Base-by-base conservation (phyloP, 2,329 filamentous ascomycete species). In the Fusarium subglutinans region DNA sequence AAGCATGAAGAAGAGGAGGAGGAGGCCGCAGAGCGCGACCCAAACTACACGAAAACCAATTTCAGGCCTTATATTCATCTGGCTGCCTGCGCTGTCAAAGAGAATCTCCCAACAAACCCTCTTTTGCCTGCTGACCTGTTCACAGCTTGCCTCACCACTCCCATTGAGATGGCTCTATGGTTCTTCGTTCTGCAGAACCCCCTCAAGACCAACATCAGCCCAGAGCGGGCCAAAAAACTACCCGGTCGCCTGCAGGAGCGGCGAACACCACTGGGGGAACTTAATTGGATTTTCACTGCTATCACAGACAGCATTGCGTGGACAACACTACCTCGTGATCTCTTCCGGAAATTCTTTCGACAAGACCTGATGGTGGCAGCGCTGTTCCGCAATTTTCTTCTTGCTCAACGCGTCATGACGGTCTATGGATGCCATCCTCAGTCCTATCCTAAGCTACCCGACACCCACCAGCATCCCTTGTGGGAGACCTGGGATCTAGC, bases 361-460 rank as follows among this genome's bases (percentile, higher is more conserved):
- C 96, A 99, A 82, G 96, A 99, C 81, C 87, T 99, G 18, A 98
- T 99, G 95, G 96, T 99, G n/a, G 96, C 96, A 18, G 96, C 96
- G 5, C 86, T 99, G 13, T 99, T 98, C 83, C 91, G 96, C 59
- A 99, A 99, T 81, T 98, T 98, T 80, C 88, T 99, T 3, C 89
- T 99, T 7, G 94, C 95, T 6, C 96, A 99, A 82, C 90, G 96
- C 74, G 93, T 99, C 77, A 98, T 99, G 96, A 91, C 93, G 67
- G 94, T 95, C 3, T 98, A 98, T 80, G 95, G 97, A 76, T 99
- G 96, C 80, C 94, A 97, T 79, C 96, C 96, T 6, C 93, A 97
- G 76, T 98, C 95, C 22, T 95, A 93, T 72, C 96, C 96, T 1
- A 90, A 92, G 73, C 90, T 99, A n/a, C 96, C 96, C 3, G 94